Evolutionary conservation across 164 flowering plant genomes (phyloP).

Genomic region (Berberis thunbergii): DNA sequence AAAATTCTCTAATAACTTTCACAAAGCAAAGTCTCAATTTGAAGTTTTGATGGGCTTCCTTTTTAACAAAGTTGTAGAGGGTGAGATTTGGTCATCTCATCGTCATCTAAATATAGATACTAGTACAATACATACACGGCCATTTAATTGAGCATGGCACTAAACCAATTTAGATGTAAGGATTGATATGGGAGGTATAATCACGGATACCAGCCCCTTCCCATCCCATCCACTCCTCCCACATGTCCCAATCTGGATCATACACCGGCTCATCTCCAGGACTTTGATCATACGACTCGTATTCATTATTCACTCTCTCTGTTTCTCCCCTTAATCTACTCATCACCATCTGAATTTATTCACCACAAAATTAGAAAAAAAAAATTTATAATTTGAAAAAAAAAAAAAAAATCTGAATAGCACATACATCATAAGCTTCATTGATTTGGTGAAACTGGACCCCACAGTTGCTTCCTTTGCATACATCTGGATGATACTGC

Average conservation of each 20-base stretch:
- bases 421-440: slow-evolving; percentile 86
- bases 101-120: too few relatives aligned
- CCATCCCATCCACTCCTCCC: slow-evolving; percentile 99
- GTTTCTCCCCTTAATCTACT: slow-evolving; percentile 45
- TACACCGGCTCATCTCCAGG: slow-evolving; percentile 34
- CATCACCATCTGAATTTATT: slow-evolving; percentile 55
- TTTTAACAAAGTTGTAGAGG: too few relatives aligned
- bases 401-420: neutral
- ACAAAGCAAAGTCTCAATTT: too few relatives aligned
- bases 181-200: slow-evolving; percentile 72
- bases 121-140: neutral
- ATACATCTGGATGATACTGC: slow-evolving; percentile 99
- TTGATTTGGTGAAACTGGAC: slow-evolving; percentile 69
- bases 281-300: slow-evolving; percentile 19
- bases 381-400: neutral
- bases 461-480: slow-evolving; percentile 72
- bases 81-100: too few relatives aligned
- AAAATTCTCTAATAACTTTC: too few relatives aligned
- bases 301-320: neutral
- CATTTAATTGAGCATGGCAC: neutral
- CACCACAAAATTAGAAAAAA: neutral
- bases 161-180: slow-evolving; percentile 36
- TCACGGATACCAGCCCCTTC: slow-evolving; percentile 89
- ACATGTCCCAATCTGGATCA: slow-evolving; percentile 66
- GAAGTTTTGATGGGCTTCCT: too few relatives aligned